Evolutionary conservation across 495 filamentous ascomycete species (phyloP).

Genomic region (Penicillium longicatenatum): DNA sequence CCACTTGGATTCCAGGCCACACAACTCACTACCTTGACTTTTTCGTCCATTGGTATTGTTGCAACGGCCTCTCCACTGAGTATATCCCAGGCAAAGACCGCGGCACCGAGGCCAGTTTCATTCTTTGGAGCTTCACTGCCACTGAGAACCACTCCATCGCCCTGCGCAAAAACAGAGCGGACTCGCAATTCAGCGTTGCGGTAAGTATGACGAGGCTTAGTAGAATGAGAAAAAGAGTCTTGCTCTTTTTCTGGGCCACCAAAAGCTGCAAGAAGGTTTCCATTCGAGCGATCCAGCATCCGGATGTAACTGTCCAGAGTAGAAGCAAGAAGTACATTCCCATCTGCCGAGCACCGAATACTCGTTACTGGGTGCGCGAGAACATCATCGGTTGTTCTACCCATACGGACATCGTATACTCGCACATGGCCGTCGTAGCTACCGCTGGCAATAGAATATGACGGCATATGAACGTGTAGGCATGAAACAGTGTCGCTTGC

Average conservation of each 20-base stretch:
- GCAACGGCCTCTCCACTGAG: constrained; percentile 69
- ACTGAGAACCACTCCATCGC: constrained; percentile 75
- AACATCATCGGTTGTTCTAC: constrained; percentile 71
- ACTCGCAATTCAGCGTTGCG: constrained; percentile 71
- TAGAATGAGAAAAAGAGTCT: background rate
- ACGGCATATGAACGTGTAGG: constrained; percentile 51
- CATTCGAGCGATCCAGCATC: constrained; percentile 78
- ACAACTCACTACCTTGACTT: constrained; percentile 58
- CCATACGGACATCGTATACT: constrained; percentile 86
- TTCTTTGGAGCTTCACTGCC: constrained; percentile 69
- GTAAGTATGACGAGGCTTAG: constrained; percentile 34
- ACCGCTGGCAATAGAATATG: constrained; percentile 54
- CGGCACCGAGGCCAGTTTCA: constrained; percentile 53
- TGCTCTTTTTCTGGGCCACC: constrained; percentile 43
- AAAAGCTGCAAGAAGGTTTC: constrained; percentile 74
- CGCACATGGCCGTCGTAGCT: constrained; percentile 87
- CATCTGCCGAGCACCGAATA: constrained; percentile 67
- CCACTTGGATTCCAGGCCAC: constrained; percentile 75
- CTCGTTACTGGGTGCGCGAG: constrained; percentile 61
- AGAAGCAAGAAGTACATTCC: constrained; percentile 72
- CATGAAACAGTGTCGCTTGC: constrained; percentile 74
- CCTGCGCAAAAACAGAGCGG: constrained; percentile 69
- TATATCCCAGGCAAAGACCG: constrained; percentile 87
- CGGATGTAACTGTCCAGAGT: constrained; percentile 75
- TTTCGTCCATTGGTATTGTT: constrained; percentile 58